Base-by-base conservation (phyloP, 2,329 filamentous ascomycete species). In the Penicillium sp. region DNA sequence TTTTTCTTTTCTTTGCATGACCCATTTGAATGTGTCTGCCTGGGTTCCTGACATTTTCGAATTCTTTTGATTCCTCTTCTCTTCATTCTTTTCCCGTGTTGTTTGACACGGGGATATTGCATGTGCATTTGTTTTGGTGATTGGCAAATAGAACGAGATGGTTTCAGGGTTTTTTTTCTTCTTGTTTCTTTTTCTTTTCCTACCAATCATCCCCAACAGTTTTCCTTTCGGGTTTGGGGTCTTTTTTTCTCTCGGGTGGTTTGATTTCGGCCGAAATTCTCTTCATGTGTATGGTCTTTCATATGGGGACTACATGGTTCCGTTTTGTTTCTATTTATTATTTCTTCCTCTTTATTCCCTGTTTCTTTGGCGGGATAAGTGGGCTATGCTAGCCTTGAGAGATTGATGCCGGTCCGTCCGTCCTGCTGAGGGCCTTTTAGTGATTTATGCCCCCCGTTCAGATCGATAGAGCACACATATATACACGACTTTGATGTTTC, bases 91-190 rank as follows among this genome's bases (percentile, higher is more conserved):
- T 28, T 28, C 24, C 26, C 26, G n/a, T 44, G 28, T 59, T 45
- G n/a, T 33, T 44, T 28, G 33, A 3, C 10, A 22, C 10, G 30
- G 47, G 28, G 40, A 22, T 9, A 12, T 54, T 54, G 51, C 51
- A 54, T 54, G 51, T 54, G 51, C 51, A 54, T 54, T 22, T 37
- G 26, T 37, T 37, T 12, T 51, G 28, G 28, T 28, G 44, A 47
- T 47, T 35, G n/a, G 17, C 30, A 35, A 40, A 49, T 54, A 54
- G 51, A 54, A 9, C 3, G 35, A 54, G 49, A 40, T 10, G 19
- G 8, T 53, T 33, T 24, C 30, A 4, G 51, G 22, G n/a, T n/a
- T n/a, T n/a, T n/a, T 26, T 53, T 42, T 19, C 19, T 42, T 19
- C 10, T 19, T 17, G 1, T 9, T 22, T 8, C 4, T 17, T 45